Conservation (phyloP, 352 stramenopile genomes). For the Phytophthora lateralis region DNA sequence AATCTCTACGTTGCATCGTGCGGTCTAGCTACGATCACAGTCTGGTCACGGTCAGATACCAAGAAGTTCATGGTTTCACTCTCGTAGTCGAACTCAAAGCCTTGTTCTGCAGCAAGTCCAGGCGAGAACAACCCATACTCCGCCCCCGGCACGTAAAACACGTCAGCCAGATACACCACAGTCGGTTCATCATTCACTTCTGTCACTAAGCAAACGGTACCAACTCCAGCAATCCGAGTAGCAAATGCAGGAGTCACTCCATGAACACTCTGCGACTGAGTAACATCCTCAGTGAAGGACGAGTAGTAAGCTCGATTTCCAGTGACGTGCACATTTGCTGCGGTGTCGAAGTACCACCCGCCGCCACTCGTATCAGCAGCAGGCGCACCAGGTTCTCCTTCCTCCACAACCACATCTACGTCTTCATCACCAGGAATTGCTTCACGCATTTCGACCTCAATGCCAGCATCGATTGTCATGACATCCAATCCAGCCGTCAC, state of each 20-base stretch:
- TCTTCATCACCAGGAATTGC: too few relatives aligned
- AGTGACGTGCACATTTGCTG: conserved; percentile 8
- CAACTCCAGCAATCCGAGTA: neutral
- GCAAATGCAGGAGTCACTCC: neutral
- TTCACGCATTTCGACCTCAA: too few relatives aligned
- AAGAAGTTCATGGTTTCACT: neutral
- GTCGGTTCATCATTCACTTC: neutral
- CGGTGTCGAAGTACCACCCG: conserved; percentile 11
- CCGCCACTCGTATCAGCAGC: neutral
- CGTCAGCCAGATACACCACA: neutral
- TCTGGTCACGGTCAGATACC: neutral
- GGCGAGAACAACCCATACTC: conserved; percentile 8
- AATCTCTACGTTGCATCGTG: conserved; percentile 8
- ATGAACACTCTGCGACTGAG: neutral
- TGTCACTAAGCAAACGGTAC: neutral
- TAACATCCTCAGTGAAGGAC: neutral
- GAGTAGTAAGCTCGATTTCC: neutral
- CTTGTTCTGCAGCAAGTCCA: conserved; percentile 6
- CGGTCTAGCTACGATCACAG: neutral
- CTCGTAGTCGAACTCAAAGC: conserved; percentile 2
- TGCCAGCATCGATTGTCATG: too few relatives aligned
- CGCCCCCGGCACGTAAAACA: conserved; percentile 1
- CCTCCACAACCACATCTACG: too few relatives aligned
- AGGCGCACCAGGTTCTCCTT: neutral
- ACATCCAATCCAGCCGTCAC: neutral